Evolutionary conservation across 441 rosid species (phyloP).

Genomic region (Adansonia rubrostipa): DNA sequence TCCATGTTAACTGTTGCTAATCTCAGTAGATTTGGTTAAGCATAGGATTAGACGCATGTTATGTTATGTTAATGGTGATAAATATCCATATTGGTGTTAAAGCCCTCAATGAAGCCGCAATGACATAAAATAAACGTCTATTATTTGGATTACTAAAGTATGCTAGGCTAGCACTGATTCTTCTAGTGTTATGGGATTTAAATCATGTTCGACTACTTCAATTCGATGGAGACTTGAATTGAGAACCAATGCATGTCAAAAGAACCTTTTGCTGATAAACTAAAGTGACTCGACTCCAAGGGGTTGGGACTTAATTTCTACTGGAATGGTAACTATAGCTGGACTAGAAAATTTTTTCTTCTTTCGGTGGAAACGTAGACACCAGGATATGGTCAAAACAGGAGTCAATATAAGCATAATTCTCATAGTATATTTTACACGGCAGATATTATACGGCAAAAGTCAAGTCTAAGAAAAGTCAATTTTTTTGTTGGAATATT

Average conservation of each 20-base stretch:
- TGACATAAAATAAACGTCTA: neutral
- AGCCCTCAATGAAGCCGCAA: neutral
- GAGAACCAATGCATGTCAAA: neutral
- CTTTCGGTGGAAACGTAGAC: neutral
- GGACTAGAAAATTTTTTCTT: neutral
- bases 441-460: neutral
- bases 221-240: neutral
- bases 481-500: neutral
- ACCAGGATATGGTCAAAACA: neutral
- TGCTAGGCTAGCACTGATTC: neutral
- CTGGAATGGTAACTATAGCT: neutral
- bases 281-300: neutral
- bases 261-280: neutral
- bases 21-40: neutral
- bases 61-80: too few species aligned
- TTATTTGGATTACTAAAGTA: neutral
- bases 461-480: too few species aligned
- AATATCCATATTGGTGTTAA: too few species aligned
- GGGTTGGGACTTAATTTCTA: neutral
- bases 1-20: neutral
- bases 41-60: neutral
- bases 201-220: neutral
- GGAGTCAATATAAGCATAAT: too few species aligned
- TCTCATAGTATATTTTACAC: neutral
- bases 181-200: neutral